A percentile compares a stretch with the other conserved stretches of the same genome.
Evolutionary conservation across 345 rosid genomes (phyloP).

Genomic region (Nephelium lappaceum): DNA sequence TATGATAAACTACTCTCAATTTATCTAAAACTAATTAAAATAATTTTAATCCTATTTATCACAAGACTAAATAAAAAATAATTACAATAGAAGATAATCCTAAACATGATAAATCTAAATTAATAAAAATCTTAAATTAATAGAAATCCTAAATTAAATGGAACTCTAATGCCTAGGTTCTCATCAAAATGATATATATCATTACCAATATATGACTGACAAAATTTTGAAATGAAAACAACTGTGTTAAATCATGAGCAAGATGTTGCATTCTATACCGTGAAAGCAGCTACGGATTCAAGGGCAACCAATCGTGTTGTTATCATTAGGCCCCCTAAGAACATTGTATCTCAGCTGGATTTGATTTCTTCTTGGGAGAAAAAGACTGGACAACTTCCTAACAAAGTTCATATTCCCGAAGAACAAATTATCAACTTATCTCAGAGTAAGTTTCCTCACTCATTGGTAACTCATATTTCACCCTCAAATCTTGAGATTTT

Average conservation of each 20-base stretch:
- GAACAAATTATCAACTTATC: conserved; percentile 30
- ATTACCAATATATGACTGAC: not conserved
- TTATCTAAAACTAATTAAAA: too few relatives aligned
- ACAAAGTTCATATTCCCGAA: conserved; percentile 25
- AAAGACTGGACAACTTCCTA: conserved; percentile 29
- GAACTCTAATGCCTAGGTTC: too few relatives aligned
- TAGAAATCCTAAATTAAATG: too few relatives aligned
- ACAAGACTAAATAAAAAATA: too few relatives aligned
- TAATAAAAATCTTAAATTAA: too few relatives aligned
- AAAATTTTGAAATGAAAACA: not conserved
- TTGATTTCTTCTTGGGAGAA: conserved; percentile 39
- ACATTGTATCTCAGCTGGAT: conserved; percentile 35
- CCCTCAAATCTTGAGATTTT: not conserved
- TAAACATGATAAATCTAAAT: too few relatives aligned
- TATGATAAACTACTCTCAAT: too few relatives aligned
- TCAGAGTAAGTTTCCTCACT: conserved; percentile 23
- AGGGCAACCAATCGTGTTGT: conserved; percentile 31
- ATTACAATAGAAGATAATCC: too few relatives aligned
- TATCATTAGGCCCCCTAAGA: conserved; percentile 27
- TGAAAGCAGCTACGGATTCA: conserved; percentile 39
- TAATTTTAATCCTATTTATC: too few relatives aligned
- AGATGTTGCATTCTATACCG: conserved; percentile 41
- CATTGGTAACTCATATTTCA: not conserved
- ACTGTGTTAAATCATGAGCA: conserved; percentile 39
- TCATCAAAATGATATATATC: too few relatives aligned